These are phyloP conservation scores for Alternaria angustiovoidea DNA, from an alignment of 2,329 filamentous ascomycete species.

Conservation along the genomic window DNA sequence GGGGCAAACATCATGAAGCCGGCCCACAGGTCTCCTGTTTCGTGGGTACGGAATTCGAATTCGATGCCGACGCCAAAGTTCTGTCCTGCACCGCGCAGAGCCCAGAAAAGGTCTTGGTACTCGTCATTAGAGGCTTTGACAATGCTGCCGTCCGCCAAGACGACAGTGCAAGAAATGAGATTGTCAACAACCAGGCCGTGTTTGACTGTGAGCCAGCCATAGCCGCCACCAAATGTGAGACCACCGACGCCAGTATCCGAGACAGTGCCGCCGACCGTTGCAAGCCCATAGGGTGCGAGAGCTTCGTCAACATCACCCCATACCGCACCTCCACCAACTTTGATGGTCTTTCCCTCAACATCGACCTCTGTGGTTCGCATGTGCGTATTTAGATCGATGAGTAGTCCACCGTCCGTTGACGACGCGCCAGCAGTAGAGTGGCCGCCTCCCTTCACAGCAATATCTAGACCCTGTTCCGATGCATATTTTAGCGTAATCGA, in stretches of 20 bases:
- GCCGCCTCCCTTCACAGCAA: constrained; percentile 18
- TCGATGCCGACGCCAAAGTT: constrained; percentile 65
- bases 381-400: constrained; percentile 17
- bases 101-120: constrained; percentile 63
- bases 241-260: constrained; percentile 51
- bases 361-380: constrained; percentile 14
- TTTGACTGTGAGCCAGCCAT: constrained; percentile 62
- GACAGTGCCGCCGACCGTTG: constrained; percentile 14
- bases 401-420: constrained; percentile 16
- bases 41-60: constrained; percentile 49
- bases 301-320: constrained; percentile 18
- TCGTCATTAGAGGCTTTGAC: constrained; percentile 45
- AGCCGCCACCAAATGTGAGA: constrained; percentile 64
- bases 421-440: constrained; percentile 18
- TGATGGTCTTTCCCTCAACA: constrained; percentile 9
- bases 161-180: constrained; percentile 60
- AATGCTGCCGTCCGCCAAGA: constrained; percentile 58
- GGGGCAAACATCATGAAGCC: constrained; percentile 17
- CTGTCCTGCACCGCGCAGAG: constrained; percentile 63
- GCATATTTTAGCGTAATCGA: constrained; percentile 16
- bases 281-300: constrained; percentile 13
- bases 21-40: constrained; percentile 21
- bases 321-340: constrained; percentile 12
- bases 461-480: constrained; percentile 11
- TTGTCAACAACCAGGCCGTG: constrained; percentile 64